Evolutionary conservation across 2,329 filamentous ascomycete genomes (phyloP), one percentile per base, ranked within the genome.

Genomic region (Huntiella abstrusa): DNA sequence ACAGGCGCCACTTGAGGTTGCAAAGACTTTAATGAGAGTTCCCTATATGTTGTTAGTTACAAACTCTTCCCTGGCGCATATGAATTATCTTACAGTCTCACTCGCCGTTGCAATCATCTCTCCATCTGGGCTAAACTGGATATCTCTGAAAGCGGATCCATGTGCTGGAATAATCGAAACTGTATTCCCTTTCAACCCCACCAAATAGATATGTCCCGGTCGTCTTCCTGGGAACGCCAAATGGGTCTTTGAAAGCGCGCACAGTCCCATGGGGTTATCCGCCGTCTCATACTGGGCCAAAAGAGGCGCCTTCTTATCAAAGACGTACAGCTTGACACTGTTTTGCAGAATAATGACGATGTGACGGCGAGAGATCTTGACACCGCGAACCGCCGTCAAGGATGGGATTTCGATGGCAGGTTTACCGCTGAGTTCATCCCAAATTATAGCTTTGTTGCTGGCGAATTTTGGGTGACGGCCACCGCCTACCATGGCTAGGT

Each of bases 81-180:
- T 16, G 3, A 16, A 6, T 43, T 7, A 28, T 43, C 51, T 41
- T 44, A 53, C 51, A 53, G 73, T 83, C 61, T 94, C 83, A 59
- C 87, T 94, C 8, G 88, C 88, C 1, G 86, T 95, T 11, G 87
- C 91, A 28, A 96, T 65, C 12, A 92, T 63, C 42, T 84, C 74
- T 3, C 83, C 86, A 56, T 94, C 83, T 0, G 70, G 70, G 54
- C 84, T 93, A 33, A 98, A 65, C 8, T 79, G 73, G 53, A 98
- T 69, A 37, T 86, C 85, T 50, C 81, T 75, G 13, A 98, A 65
- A 0, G 81, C 69, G 1, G 81, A 80, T 4, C 80, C 78, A 59
- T 98, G 91, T 3, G 88, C 91, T 1, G 86, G 85, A 49, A 96
- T 85, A 59, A 98, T 94, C 63, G 81, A 92, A 52, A 96, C 84